Evolutionary conservation across 495 filamentous ascomycete genomes (phyloP).

Genomic region (Penicilliopsis zonata): DNA sequence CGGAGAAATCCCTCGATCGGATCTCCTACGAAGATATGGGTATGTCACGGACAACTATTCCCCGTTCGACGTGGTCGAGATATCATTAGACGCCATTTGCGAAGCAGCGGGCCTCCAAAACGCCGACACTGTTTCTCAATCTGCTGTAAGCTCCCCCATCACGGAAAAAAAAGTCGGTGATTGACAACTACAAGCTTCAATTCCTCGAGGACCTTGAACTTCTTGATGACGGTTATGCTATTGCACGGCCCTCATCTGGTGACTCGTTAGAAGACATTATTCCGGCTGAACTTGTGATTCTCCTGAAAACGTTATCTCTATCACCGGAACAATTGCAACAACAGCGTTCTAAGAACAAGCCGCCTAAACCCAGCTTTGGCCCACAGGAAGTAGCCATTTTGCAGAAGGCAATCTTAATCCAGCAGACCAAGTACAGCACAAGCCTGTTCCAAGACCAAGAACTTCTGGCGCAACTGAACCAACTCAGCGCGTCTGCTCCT

Average conservation of each 20-base stretch:
- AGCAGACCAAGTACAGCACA: constrained; percentile 44
- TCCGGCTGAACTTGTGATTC: constrained; percentile 35
- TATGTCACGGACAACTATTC: constrained; percentile 72
- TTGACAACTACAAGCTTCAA: constrained; percentile 19
- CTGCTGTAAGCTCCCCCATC: too few relatives aligned
- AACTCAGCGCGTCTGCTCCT: constrained; percentile 7
- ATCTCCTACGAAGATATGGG: constrained; percentile 78
- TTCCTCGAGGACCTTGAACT: constrained; percentile 38
- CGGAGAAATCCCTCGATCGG: constrained; percentile 67
- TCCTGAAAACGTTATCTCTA: constrained; percentile 34
- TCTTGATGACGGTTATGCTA: constrained; percentile 44
- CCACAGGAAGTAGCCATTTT: constrained; percentile 19
- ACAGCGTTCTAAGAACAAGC: constrained; percentile 29
- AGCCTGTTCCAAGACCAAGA: constrained; percentile 48
- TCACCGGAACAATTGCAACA: constrained; percentile 26
- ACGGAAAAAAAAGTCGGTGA: too few relatives aligned
- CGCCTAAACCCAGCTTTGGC: constrained; percentile 27
- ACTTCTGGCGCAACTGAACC: constrained; percentile 28
- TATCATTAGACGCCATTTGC: constrained; percentile 47
- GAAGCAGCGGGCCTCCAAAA: constrained; percentile 31
- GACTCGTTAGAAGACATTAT: constrained; percentile 27
- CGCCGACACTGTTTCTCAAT: too few relatives aligned
- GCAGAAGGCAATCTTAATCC: constrained; percentile 16
- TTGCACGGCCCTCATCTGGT: constrained; percentile 23
- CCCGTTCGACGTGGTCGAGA: constrained; percentile 70